Evolutionary conservation across 225 moss, liverwort and hornwort genomes (phyloP), one percentile per base, ranked within the genome.

Genomic region (Polytrichum commune): DNA sequence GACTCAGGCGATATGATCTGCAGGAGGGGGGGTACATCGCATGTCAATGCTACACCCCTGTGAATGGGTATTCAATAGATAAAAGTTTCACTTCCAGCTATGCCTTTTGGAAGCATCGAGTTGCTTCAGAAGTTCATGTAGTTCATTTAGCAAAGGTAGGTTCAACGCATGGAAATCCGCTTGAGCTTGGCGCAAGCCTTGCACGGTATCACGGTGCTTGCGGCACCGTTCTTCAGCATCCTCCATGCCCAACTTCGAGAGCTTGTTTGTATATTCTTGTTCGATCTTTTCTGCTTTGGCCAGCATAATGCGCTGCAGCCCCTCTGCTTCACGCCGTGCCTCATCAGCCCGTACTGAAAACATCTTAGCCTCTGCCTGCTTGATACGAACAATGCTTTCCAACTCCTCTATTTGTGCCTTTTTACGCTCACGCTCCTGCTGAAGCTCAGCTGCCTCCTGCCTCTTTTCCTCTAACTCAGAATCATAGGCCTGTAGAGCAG

Each of bases 231-330:
- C 91, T 79, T 97, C 94, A 56, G 90, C 91, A 72, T 91, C 97
- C 46, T 73, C 77, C 76, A 97, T 85, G 13, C 90, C 89, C 64
- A 97, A 82, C 80, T 86, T 94, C 29, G 75, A 32, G 9, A 88
- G 76, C 86, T 92, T 97, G 63, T 69, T 77, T 18, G 81, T 74
- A 25, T 89, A 97, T 70, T 97, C 94, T 75, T 97, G 90, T 28
- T 97, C 97, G 58, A 92, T 88, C 87, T 91, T 93, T 71, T 94
- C 95, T 68, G 79, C 82, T 73, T 98, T 98, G 56, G 91, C 90
- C 72, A 90, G 70, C 74, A 95, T 92, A 19, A 98, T 98, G 6
- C 88, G 94, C 62, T 93, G 84, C 56, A 98, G 69, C 30, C 90
- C 94, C 72, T 95, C 97, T 27, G 97, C 94, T 78, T 94, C 94